Conservation (phyloP, 371 early-diverging fungal species). For the Saksenaea vasiformis region DNA sequence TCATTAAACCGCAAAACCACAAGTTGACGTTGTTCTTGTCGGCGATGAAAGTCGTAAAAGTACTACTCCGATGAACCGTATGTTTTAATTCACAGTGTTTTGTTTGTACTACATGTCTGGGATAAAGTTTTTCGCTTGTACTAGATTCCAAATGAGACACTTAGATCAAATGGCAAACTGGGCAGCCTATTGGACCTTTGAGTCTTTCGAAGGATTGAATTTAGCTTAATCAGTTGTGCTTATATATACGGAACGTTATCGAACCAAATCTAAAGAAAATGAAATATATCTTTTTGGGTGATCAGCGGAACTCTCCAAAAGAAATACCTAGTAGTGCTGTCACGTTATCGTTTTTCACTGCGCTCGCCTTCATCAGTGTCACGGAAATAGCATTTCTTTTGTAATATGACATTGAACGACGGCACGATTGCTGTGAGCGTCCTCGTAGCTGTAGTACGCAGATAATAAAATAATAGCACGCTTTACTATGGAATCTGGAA, state of each 20-base stretch:
- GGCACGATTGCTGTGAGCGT: too few relatives aligned
- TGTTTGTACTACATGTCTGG: background rate
- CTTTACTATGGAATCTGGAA: too few relatives aligned
- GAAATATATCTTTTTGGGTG: too few relatives aligned
- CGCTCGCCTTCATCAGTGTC: too few relatives aligned
- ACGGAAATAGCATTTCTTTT: too few relatives aligned
- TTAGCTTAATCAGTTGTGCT: conserved; percentile 32
- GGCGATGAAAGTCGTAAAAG: background rate
- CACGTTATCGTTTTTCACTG: too few relatives aligned
- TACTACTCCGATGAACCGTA: background rate
- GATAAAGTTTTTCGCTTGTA: conserved; percentile 1
- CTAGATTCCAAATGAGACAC: conserved; percentile 18
- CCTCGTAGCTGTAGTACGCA: too few relatives aligned
- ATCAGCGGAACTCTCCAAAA: too few relatives aligned
- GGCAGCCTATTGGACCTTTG: conserved; percentile 34
- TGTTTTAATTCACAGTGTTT: background rate
- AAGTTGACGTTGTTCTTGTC: background rate
- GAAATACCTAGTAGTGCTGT: too few relatives aligned
- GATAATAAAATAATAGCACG: too few relatives aligned
- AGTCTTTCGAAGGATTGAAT: conserved; percentile 32
- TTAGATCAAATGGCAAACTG: conserved; percentile 30
- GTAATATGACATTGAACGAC: too few relatives aligned
- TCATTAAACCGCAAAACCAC: background rate
- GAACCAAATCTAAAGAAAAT: too few relatives aligned
- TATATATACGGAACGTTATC: conserved; percentile 13